Evolutionary conservation across 2,329 filamentous ascomycete genomes (phyloP).

Genomic region (Exophiala viscosa): DNA sequence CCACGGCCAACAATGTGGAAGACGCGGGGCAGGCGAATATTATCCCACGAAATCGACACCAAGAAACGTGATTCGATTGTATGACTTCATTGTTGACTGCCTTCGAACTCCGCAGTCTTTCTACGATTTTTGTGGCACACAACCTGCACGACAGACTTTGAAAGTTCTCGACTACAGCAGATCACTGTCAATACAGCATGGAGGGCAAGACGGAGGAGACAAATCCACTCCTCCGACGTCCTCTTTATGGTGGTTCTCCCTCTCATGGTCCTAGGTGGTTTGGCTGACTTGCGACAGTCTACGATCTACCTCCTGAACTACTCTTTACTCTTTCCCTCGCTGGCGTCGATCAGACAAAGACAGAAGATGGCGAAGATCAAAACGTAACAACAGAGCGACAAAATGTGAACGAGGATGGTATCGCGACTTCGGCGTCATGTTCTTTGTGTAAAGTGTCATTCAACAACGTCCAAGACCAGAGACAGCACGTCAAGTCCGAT

Average conservation of each 20-base stretch:
- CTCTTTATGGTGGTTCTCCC: constrained; percentile 45
- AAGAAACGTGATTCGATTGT: too few relatives aligned
- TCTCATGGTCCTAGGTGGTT: neutral
- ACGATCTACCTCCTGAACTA: constrained; percentile 74
- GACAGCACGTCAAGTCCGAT: constrained; percentile 82
- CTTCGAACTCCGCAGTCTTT: too few relatives aligned
- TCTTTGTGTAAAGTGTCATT: constrained; percentile 74
- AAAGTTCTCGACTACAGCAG: too few relatives aligned
- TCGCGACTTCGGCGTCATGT: constrained; percentile 65
- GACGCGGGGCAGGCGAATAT: too few relatives aligned
- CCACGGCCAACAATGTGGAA: too few relatives aligned
- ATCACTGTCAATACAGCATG: neutral
- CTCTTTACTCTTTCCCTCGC: constrained; percentile 60
- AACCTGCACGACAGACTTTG: too few relatives aligned
- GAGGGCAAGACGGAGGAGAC: constrained; percentile 19
- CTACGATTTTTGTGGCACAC: too few relatives aligned
- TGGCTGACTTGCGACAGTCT: constrained; percentile 55
- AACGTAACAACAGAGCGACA: neutral
- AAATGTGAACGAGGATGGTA: constrained; percentile 34
- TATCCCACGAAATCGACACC: too few relatives aligned
- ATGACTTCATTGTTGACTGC: too few relatives aligned
- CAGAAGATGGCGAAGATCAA: neutral
- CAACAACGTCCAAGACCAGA: constrained; percentile 70
- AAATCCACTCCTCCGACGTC: constrained; percentile 41
- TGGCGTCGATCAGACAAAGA: constrained; percentile 21